A percentile compares a stretch with the other conserved stretches of the same genome.
These are phyloP conservation scores for Pseudogymnoascus verrucosus DNA, from an alignment of 2,329 filamentous ascomycete species.

Conservation along the genomic window DNA sequence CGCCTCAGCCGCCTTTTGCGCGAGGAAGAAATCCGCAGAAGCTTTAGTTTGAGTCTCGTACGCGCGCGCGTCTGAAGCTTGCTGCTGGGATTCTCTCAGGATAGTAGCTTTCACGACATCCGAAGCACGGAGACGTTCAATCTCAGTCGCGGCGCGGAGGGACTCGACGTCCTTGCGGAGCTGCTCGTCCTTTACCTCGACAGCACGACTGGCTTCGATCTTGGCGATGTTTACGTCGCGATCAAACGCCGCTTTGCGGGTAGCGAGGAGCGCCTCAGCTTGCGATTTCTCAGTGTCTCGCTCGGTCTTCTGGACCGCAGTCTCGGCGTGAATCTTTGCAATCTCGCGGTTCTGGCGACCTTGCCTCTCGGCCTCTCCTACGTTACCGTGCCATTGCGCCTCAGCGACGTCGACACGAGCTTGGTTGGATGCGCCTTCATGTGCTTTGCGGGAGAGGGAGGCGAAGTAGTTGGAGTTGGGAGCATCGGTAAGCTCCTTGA, in stretches of 20 bases:
- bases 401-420: conserved; percentile 60
- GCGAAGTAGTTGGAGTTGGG: conserved; percentile 77
- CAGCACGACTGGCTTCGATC: conserved; percentile 63
- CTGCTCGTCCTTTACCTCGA: conserved; percentile 71
- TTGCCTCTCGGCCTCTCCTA: conserved; percentile 69
- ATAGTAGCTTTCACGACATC: conserved; percentile 75
- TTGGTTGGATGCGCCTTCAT: conserved; percentile 78
- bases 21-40: conserved; percentile 31
- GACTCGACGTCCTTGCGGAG: conserved; percentile 70
- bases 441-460: conserved; percentile 72
- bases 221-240: conserved; percentile 68
- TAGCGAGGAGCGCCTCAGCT: conserved; percentile 69
- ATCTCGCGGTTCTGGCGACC: conserved; percentile 79
- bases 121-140: conserved; percentile 68
- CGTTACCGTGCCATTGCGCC: conserved; percentile 57
- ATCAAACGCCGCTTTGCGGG: conserved; percentile 62
- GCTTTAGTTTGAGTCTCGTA: conserved; percentile 54
- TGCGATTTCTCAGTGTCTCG: conserved; percentile 72
- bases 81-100: conserved; percentile 56
- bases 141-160: conserved; percentile 69
- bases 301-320: conserved; percentile 76
- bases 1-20: conserved; percentile 46
- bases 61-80: conserved; percentile 57
- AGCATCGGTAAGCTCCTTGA: conserved; percentile 81
- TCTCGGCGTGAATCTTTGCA: conserved; percentile 80